Evolutionary conservation across 2,329 filamentous ascomycete genomes (phyloP), one percentile per base, ranked within the genome.

Genomic region (Aspergillus eucalypticola): DNA sequence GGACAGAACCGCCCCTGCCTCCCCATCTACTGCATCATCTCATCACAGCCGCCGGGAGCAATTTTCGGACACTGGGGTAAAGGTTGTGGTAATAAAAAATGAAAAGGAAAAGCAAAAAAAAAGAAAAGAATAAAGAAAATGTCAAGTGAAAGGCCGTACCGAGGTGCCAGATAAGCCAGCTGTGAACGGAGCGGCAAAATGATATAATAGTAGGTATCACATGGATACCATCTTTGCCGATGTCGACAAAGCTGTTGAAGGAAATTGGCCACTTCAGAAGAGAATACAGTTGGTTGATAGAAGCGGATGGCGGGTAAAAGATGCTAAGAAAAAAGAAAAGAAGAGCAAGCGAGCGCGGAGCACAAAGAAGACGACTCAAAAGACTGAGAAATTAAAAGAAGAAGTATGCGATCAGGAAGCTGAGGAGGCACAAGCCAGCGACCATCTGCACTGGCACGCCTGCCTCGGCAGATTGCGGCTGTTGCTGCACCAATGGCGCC

Each of bases 351-450:
- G 59, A 61, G 64, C 65, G 52, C 64, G 52, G 54, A 29, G 42
- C 54, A 62, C n/a, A 60, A 48, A 51, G 52, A 58, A 59, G 58
- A 44, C 41, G 41, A 48, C 56, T 60, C n/a, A 49, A 61, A 46
- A 62, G 66, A 63, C 29, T 35, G 32, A 15, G 32, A 35, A 8
- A 17, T 83, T 88, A 99, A 79, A 99, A 99, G 82, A 99, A 92
- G 77, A 98, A 86, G 79, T 97, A 99, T 58, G 92, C 95, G 69
- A 98, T 85, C 73, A 99, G 79, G 81, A 99, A 99, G 82, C 91
- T 93, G 65, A 96, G 70, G 70, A 99, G 82, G 75, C 93, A 97
- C 46, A 99, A 81, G 21, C 87, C 82, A 21, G 95, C 94, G 48
- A 91, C 91, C 64, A 94, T 86, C 75, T 94, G 89, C 53, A 99